Base-by-base conservation (phyloP, 441 rosid genomes). In the Croton laevigatus region DNA sequence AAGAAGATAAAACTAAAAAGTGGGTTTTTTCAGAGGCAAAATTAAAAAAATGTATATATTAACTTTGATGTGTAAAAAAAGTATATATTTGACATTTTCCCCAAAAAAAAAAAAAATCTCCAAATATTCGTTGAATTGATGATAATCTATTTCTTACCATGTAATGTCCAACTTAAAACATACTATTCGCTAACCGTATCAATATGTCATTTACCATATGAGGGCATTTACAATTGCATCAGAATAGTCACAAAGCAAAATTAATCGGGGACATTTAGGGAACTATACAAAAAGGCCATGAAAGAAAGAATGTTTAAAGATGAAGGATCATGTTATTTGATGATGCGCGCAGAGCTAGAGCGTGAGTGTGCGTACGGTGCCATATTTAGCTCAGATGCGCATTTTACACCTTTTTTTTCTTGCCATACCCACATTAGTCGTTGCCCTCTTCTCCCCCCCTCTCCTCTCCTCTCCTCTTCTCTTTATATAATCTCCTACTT, bases 311-410 rank as follows among this genome's bases (percentile, higher is more conserved):
- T 45, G 65, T 62, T 59, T 49, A 45, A 32, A 75, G 14, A 22
- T 8, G 49, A 3, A 27, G 73, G 49, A 59, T 66, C 78, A 77
- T 78, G 85, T 79, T 82, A 62, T 55, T 62, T 72, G 52, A 75
- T 82, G 83, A 82, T 77, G 75, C 58, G 59, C n/a, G 44, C 19
- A 27, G 59, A 19, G 32, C 10, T 5, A 22, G 61, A 53, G 6
- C 52, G 59, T n/a, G 52, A 32, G 5, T 42, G 66, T 55, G 34
- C 73, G 49, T 67, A 53, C 70, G 36, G 61, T 37, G 60, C 59
- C 49, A 48, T 59, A 52, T 55, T 57, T 9, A 14, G 5, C 68
- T 19, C 49, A 51, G 37, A 34, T 70, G 45, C 59, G 49, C 59
- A 36, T 19, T 64, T 58, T 65, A 27, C 19, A n/a, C n/a, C n/a